A percentile compares a stretch with the other conserved stretches of the same genome.
Conservation (phyloP, 768 basidiomycete species). For the Mycena latifolia region DNA sequence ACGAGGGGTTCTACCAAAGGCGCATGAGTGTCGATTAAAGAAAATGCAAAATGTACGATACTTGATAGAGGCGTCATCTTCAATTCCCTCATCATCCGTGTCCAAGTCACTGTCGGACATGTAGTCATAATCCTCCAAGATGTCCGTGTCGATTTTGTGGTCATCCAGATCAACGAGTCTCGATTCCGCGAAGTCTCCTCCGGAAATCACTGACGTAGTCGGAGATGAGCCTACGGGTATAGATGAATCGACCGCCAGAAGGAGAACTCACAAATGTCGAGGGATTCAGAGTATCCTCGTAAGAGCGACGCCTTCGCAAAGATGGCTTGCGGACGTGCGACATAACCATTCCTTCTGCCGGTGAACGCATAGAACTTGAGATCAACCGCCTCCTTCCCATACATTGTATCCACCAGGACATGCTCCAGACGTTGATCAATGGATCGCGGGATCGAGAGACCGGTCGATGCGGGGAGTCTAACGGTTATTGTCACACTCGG, state of each 20-base stretch:
- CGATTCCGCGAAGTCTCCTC: slow-evolving; percentile 24
- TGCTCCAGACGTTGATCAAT: slow-evolving; percentile 5
- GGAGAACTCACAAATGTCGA: slow-evolving; percentile 21
- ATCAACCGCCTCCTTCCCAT: slow-evolving; percentile 19
- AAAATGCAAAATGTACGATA: too few relatives aligned
- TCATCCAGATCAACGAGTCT: slow-evolving; percentile 9
- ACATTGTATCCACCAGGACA: neutral
- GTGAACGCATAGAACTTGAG: slow-evolving; percentile 26
- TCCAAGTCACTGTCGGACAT: slow-evolving; percentile 40
- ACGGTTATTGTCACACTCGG: slow-evolving; percentile 14
- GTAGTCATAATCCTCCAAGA: slow-evolving; percentile 30
- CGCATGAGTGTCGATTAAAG: too few relatives aligned
- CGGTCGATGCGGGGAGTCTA: neutral
- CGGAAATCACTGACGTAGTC: slow-evolving; percentile 27
- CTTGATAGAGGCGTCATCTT: too few relatives aligned
- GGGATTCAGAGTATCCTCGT: slow-evolving; percentile 8
- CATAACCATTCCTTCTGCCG: neutral
- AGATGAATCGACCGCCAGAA: neutral
- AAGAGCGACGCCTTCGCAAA: slow-evolving; percentile 11
- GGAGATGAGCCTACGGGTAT: too few relatives aligned
- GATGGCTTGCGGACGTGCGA: slow-evolving; percentile 13
- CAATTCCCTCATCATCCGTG: slow-evolving; percentile 3
- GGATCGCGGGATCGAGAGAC: slow-evolving; percentile 6
- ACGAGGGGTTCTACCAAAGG: too few relatives aligned
- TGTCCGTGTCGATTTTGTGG: slow-evolving; percentile 8